Conservation (phyloP, 2,329 filamentous ascomycete species). For the Exophiala oligosperma region DNA sequence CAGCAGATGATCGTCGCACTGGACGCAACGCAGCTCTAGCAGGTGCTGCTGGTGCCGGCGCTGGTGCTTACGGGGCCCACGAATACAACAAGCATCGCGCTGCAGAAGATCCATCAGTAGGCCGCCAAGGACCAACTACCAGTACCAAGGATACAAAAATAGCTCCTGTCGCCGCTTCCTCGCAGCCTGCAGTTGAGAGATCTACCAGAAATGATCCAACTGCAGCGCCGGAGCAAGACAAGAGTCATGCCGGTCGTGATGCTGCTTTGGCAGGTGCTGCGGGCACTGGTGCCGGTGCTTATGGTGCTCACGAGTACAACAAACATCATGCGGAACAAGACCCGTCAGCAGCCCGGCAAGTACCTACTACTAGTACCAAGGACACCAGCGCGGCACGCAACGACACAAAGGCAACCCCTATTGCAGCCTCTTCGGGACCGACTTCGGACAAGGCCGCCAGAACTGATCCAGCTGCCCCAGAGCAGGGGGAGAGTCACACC, state of each 20-base stretch:
- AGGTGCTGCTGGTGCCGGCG: constrained; percentile 2
- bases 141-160: neutral
- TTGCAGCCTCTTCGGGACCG: neutral
- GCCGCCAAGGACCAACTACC: too few relatives aligned
- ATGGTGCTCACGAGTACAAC: neutral
- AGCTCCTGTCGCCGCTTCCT: too few relatives aligned
- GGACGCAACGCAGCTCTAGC: neutral
- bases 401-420: neutral
- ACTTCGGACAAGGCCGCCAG: neutral
- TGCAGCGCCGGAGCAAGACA: neutral
- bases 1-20: neutral
- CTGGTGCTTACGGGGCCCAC: neutral
- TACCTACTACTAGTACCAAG: neutral
- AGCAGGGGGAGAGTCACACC: constrained; percentile 14
- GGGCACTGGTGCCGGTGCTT: neutral
- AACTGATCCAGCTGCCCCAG: neutral
- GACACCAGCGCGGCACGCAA: neutral
- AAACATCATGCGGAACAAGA: neutral
- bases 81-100: too few relatives aligned
- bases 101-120: too few relatives aligned
- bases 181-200: too few relatives aligned
- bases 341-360: neutral
- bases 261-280: neutral
- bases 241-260: neutral
- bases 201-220: neutral